Conservation (phyloP, 495 filamentous ascomycete species). For the Aspergillus haitiensis region DNA sequence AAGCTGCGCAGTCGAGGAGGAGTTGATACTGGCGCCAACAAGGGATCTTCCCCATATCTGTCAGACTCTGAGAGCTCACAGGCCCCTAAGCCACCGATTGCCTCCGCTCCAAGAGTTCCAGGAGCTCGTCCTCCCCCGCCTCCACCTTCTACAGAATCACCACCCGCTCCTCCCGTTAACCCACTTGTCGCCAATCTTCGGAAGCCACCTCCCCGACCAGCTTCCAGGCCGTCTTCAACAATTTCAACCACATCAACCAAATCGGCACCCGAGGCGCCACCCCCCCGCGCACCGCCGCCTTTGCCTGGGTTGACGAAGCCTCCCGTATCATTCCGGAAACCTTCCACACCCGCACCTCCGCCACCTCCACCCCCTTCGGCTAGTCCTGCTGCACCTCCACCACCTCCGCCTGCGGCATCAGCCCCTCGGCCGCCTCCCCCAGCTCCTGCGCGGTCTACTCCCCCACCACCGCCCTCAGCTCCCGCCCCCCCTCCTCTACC, state of each 20-base stretch:
- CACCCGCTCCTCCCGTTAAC: constrained; percentile 53
- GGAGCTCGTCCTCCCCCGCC: constrained; percentile 47
- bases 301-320: constrained; percentile 56
- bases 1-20: constrained; percentile 89
- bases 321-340: constrained; percentile 42
- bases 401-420: constrained; percentile 48
- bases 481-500: constrained; percentile 44
- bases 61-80: constrained; percentile 73
- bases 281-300: constrained; percentile 66
- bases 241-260: constrained; percentile 49
- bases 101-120: constrained; percentile 64
- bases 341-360: constrained; percentile 45
- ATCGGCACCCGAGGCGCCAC: constrained; percentile 52
- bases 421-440: constrained; percentile 42
- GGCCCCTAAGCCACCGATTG: constrained; percentile 58
- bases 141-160: constrained; percentile 55
- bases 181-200: constrained; percentile 60
- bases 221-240: constrained; percentile 53
- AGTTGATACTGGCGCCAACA: constrained; percentile 82
- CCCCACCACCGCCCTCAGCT: constrained; percentile 48
- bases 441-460: constrained; percentile 38
- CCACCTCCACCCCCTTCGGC: constrained; percentile 45
- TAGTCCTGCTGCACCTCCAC: constrained; percentile 46
- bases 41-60: constrained; percentile 66
- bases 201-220: constrained; percentile 55